A percentile compares a stretch with the other conserved stretches of the same genome.
phyloP scores from a whole-genome alignment of 176 grass and related monocot species.

The Eragrostis nindensis region DNA sequence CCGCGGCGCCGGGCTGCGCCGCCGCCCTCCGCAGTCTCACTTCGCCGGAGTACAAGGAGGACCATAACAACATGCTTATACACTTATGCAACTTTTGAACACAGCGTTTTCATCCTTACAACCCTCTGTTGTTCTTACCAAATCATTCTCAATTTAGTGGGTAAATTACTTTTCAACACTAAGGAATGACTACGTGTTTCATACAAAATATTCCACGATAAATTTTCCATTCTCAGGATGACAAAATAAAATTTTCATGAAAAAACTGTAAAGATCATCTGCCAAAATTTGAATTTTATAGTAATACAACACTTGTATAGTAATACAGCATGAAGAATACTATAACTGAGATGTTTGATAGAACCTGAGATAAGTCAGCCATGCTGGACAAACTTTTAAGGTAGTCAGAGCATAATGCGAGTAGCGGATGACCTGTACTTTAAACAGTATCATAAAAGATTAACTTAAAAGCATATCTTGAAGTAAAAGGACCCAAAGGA shows the following conservation, averaged over 20 bases:
- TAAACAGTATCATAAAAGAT: neutral
- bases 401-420: slow-evolving; percentile 80
- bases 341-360: neutral
- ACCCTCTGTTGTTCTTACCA: neutral
- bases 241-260: neutral
- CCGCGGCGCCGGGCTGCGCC: too few species aligned
- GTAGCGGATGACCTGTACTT: slow-evolving; percentile 79
- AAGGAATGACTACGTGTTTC: neutral
- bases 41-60: too few species aligned
- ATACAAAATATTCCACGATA: neutral
- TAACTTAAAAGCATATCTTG: neutral
- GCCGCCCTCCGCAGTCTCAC: too few species aligned
- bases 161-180: neutral
- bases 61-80: too few species aligned
- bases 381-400: slow-evolving; percentile 61
- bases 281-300: neutral
- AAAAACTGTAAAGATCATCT: neutral
- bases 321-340: neutral
- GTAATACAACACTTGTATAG: neutral
- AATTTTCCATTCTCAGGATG: neutral
- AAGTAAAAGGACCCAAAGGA: neutral
- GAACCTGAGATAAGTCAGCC: slow-evolving; percentile 89
- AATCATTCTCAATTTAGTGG: neutral
- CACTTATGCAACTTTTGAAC: neutral
- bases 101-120: neutral